Conservation (phyloP, 202 grass and related monocot genomes). For the Hordeum pubiflorum region DNA sequence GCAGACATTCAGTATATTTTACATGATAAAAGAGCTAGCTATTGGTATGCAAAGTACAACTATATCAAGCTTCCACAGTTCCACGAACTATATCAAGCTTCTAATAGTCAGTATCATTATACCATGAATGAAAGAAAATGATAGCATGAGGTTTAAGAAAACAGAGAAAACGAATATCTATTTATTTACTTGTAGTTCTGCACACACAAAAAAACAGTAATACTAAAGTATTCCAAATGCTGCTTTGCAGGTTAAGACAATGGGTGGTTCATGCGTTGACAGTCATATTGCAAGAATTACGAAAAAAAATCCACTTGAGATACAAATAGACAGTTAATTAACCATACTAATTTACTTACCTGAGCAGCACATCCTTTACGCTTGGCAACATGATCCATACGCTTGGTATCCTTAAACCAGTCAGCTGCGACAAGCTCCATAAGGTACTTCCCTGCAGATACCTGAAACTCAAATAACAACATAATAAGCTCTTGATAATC, state of each 20-base stretch:
- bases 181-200: neutral
- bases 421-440: slow-evolving; percentile 78
- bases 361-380: slow-evolving; percentile 63
- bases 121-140: neutral
- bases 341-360: slow-evolving; percentile 37
- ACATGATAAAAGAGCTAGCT: neutral
- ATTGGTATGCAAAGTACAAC: neutral
- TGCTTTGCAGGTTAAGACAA: slow-evolving; percentile 4
- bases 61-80: neutral
- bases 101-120: neutral
- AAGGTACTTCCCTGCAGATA: slow-evolving; percentile 72
- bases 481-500: slow-evolving; percentile 20
- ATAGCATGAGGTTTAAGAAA: neutral
- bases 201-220: neutral
- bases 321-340: slow-evolving; percentile 3
- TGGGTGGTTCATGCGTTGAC: neutral
- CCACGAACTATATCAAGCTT: neutral
- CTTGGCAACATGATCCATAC: slow-evolving; percentile 86
- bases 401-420: slow-evolving; percentile 65
- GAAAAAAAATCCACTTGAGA: neutral
- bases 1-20: neutral
- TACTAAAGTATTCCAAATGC: neutral
- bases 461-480: slow-evolving; percentile 37
- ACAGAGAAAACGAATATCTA: neutral
- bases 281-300: neutral